Percentiles rank a stretch among this genome's conserved stretches.
phyloP scores from a whole-genome alignment of 2,329 filamentous ascomycete species.

The Ascochyta fabae region DNA sequence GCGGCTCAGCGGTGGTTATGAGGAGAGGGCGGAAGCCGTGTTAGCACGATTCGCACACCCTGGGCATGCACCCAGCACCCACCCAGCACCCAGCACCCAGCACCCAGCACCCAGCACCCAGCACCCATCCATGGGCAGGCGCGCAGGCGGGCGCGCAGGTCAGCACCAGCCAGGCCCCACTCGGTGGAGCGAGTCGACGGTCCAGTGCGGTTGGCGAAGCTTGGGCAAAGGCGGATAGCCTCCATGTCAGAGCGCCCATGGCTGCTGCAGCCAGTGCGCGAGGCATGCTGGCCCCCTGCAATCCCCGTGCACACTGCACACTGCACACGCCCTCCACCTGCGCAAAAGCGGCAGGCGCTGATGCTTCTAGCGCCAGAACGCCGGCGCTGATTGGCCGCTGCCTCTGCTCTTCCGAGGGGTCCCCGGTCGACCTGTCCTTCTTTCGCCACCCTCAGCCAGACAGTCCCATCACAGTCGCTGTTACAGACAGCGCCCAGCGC shows the following conservation, averaged over 20 bases:
- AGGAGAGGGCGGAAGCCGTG: conserved; percentile 29
- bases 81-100: no score
- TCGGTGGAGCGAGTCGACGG: conserved; percentile 16
- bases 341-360: conserved; percentile 24
- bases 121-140: no score
- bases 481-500: conserved; percentile 15
- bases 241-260: conserved; percentile 19
- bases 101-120: no score
- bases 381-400: conserved; percentile 8
- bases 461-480: conserved; percentile 17
- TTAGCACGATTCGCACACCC: conserved; percentile 17
- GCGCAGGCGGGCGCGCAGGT: conserved; percentile 13
- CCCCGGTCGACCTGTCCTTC: conserved; percentile 8
- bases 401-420: conserved; percentile 4
- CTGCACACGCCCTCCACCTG: neutral
- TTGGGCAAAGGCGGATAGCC: conserved; percentile 21
- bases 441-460: conserved; percentile 18
- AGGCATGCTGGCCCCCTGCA: conserved; percentile 1
- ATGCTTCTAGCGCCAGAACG: conserved; percentile 7
- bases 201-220: conserved; percentile 19
- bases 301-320: neutral
- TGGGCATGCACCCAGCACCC: neutral
- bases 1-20: conserved; percentile 49
- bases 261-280: conserved; percentile 16
- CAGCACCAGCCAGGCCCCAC: conserved; percentile 28